Evolutionary conservation across 352 stramenopile genomes (phyloP), one percentile per base, ranked within the genome.

Genomic region (Thalassiosira mediterranea): DNA sequence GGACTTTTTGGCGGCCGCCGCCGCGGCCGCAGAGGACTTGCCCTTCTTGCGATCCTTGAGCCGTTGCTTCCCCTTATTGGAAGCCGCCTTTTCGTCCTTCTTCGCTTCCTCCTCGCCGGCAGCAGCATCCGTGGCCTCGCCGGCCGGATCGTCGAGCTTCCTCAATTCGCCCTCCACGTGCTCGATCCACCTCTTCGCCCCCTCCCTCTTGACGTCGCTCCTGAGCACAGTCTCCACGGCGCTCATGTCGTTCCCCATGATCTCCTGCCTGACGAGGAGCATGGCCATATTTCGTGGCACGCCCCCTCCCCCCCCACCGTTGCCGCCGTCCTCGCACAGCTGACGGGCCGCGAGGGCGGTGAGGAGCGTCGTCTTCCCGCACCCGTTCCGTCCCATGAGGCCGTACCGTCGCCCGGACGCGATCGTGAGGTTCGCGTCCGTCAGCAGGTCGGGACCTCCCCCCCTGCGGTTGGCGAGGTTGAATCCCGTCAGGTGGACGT

Each of bases 281-380:
- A 92, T 88, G 4, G 70, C 49, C 79, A 91, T 86, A 25, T 81
- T 84, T 17, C 79, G 83, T 32, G 82, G 82, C 4, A 91, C 64
- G 15, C 74, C 81, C 3, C 54, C 61, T 25, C 51, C 57, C 28
- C 52, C 13, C 10, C n/a, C 37, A 44, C n/a, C n/a, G 37, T n/a
- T n/a, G n/a, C n/a, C n/a, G n/a, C n/a, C n/a, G n/a, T n/a, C n/a
- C n/a, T 85, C 97, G 94, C 11, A 98, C 80, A 99, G 94, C 79
- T 98, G 91, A 83, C 97, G 97, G 72, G 95, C 93, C 29, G 96
- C 96, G 75, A 99, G 98, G 66, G 94, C 95, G 51, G 96, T 94
- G 25, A 99, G 79, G 28, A 99, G 81, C 21, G 97, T 99, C 42
- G 96, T 98, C 78, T 98, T 98, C 13, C 95, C 95, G 42, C 34